phyloP scores from a whole-genome alignment of 805 yeast species.

The Spathaspora sp. region DNA sequence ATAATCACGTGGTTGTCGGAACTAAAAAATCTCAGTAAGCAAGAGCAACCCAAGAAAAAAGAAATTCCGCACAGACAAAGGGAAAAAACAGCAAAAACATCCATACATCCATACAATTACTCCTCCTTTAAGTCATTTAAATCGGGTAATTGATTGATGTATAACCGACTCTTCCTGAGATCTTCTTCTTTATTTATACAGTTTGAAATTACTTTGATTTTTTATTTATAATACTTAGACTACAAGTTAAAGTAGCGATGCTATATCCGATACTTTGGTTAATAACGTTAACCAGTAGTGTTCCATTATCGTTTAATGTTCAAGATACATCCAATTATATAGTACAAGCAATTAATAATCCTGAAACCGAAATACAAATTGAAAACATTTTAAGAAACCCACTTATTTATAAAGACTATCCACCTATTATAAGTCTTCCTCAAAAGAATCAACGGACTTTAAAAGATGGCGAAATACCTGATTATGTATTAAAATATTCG shows the following conservation, averaged over 20 bases:
- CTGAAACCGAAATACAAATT: slow-evolving; percentile 7
- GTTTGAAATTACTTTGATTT: neutral
- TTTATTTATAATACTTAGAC: neutral
- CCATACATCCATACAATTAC: neutral
- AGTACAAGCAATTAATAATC: slow-evolving; percentile 6
- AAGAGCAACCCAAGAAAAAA: neutral
- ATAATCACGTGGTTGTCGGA: no score
- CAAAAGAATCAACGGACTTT: slow-evolving; percentile 32
- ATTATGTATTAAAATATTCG: slow-evolving; percentile 57
- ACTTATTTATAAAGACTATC: slow-evolving; percentile 17
- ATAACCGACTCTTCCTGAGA: neutral
- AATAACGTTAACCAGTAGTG: neutral
- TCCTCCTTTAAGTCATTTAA: neutral
- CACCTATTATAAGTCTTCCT: slow-evolving; percentile 37
- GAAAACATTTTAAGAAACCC: slow-evolving; percentile 7
- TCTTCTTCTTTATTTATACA: neutral
- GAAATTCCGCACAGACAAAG: neutral
- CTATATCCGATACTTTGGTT: neutral
- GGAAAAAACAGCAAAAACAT: neutral
- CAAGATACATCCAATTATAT: slow-evolving; percentile 3
- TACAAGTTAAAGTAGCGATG: neutral
- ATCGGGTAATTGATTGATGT: neutral
- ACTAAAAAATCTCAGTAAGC: no score
- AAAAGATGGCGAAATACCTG: slow-evolving; percentile 56
- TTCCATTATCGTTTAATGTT: slow-evolving; percentile 1